phyloP scores from a whole-genome alignment of 139 green algal genomes.

The Chlorella sp. region DNA sequence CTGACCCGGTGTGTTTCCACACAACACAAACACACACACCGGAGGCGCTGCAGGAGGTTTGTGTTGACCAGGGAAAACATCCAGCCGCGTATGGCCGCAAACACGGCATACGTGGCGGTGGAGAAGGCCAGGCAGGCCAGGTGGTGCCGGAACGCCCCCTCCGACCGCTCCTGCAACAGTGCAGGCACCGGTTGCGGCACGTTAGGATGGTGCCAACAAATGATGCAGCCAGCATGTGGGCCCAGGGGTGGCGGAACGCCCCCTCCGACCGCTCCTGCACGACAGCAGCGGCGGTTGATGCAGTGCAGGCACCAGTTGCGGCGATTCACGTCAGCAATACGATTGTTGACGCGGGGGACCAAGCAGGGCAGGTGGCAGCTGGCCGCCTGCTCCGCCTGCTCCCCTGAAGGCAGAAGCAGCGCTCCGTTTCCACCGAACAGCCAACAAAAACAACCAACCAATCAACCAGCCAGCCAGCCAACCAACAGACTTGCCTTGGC shows the following conservation, averaged over 20 bases:
- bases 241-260: not conserved
- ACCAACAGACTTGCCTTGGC: slow-evolving; percentile 31
- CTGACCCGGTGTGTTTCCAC: too few species aligned
- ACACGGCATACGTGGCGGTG: slow-evolving; percentile 66
- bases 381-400: too few species aligned
- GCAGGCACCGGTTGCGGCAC: not conserved
- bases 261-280: not conserved
- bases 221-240: not conserved
- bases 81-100: slow-evolving; percentile 70
- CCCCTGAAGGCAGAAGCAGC: too few species aligned
- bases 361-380: too few species aligned
- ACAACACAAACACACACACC: slow-evolving; percentile 49
- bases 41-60: slow-evolving; percentile 72
- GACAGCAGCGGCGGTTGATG: not conserved
- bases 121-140: slow-evolving; percentile 49
- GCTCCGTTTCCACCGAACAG: too few species aligned
- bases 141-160: slow-evolving; percentile 49
- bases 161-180: not conserved
- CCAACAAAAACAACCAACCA: not conserved
- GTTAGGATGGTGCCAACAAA: not conserved
- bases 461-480: not conserved
- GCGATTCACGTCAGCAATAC: too few species aligned
- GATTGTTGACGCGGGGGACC: too few species aligned
- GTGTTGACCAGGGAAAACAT: slow-evolving; percentile 82
- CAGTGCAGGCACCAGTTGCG: too few species aligned